Percentiles rank a stretch among this genome's conserved stretches.
These are phyloP conservation scores for Rhizopogon vinicolor DNA, from an alignment of 768 basidiomycete genomes.

Conservation along the genomic window DNA sequence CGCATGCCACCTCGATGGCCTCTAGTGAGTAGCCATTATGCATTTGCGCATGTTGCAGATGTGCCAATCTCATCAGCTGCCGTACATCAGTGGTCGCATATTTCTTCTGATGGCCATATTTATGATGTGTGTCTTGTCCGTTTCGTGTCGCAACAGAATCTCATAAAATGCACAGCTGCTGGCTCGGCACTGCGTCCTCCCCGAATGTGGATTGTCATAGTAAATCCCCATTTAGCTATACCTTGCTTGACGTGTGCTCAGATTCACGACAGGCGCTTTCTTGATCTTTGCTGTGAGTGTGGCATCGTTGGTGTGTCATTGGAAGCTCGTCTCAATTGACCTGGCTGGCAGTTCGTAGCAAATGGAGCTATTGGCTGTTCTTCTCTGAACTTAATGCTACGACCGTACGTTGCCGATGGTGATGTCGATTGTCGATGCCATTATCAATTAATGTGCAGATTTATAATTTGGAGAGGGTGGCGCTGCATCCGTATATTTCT, in stretches of 20 bases:
- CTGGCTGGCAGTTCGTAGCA: neutral
- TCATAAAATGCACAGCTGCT: neutral
- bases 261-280: neutral
- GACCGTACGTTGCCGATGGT: neutral
- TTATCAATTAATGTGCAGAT: neutral
- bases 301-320: neutral
- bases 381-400: neutral
- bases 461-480: neutral
- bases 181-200: neutral
- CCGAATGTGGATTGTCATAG: neutral
- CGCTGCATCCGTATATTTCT: neutral
- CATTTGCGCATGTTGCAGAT: neutral
- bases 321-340: neutral
- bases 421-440: neutral
- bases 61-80: neutral
- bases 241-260: neutral
- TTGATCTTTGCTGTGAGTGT: neutral
- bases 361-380: neutral
- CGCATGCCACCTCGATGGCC: neutral
- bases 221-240: neutral
- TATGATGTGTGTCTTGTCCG: neutral
- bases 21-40: neutral
- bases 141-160: neutral
- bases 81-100: neutral
- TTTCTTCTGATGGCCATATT: neutral